phyloP scores from a whole-genome alignment of 2,329 filamentous ascomycete genomes.

The Hymenoscyphus infarciens region DNA sequence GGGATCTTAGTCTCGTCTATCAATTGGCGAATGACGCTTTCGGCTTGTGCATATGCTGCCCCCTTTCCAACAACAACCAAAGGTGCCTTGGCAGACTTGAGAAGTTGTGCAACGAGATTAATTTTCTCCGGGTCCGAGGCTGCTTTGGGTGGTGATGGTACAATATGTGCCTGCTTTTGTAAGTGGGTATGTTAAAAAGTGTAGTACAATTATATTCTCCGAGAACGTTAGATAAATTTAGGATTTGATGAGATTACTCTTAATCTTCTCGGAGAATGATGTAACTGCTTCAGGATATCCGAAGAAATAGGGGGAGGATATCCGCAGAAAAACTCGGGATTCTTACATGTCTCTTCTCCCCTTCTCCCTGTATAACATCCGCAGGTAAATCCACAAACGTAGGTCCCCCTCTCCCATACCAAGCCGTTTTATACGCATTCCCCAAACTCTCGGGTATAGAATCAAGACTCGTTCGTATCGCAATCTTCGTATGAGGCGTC shows the following conservation, averaged over 20 bases:
- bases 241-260: too few relatives aligned
- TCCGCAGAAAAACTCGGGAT: too few relatives aligned
- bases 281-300: too few relatives aligned
- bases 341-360: conserved; percentile 26
- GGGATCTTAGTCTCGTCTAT: conserved; percentile 47
- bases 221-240: too few relatives aligned
- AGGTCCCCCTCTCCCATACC: conserved; percentile 51
- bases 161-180: too few relatives aligned
- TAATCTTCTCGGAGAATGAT: too few relatives aligned
- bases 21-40: conserved; percentile 42
- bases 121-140: conserved; percentile 44
- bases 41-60: conserved; percentile 50
- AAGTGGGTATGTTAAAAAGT: too few relatives aligned
- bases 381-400: conserved; percentile 54
- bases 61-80: conserved; percentile 54
- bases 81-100: conserved; percentile 47
- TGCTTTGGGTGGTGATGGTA: conserved; percentile 41
- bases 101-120: conserved; percentile 40
- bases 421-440: conserved; percentile 49
- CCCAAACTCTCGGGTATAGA: conserved; percentile 45
- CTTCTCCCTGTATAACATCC: conserved; percentile 48
- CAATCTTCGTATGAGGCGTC: conserved; percentile 50
- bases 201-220: too few relatives aligned
- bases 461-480: conserved; percentile 44
- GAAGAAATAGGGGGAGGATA: too few relatives aligned